Conservation (phyloP, 2,329 filamentous ascomycete genomes). For the Ploettnerulaceae sp. region DNA sequence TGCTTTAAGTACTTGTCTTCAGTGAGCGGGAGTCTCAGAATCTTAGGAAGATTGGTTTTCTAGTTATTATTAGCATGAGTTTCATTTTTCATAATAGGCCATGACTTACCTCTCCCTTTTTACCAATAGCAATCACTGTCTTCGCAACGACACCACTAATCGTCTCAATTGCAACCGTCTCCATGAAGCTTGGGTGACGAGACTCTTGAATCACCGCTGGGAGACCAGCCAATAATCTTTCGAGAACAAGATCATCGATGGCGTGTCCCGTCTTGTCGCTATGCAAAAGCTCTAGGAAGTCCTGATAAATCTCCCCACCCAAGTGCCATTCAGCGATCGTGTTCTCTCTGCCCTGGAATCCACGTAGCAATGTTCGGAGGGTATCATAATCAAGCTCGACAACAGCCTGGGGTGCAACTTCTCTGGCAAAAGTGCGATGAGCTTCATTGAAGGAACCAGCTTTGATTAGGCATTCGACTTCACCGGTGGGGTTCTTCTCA, state of each 20-base stretch:
- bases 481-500: constrained; percentile 60
- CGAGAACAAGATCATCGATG: constrained; percentile 44
- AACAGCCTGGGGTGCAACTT: constrained; percentile 76
- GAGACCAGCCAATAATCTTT: constrained; percentile 52
- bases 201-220: constrained; percentile 42
- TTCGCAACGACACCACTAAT: constrained; percentile 72
- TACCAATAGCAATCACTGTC: constrained; percentile 52
- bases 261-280: constrained; percentile 38
- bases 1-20: constrained; percentile 69
- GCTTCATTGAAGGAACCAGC: constrained; percentile 75
- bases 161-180: constrained; percentile 72
- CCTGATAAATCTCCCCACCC: constrained; percentile 74
- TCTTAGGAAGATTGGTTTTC: constrained; percentile 41
- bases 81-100: not conserved
- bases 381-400: constrained; percentile 75
- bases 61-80: constrained; percentile 27
- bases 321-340: constrained; percentile 68
- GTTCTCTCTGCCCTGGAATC: constrained; percentile 61
- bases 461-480: constrained; percentile 75
- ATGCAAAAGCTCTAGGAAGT: constrained; percentile 52
- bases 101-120: constrained; percentile 52
- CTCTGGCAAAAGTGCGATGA: constrained; percentile 73
- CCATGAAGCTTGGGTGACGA: constrained; percentile 41
- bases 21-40: constrained; percentile 61
- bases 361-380: constrained; percentile 63